Percentiles rank a stretch among this genome's conserved stretches.
phyloP scores from a whole-genome alignment of 306 rosid species.

The Cucurbita ficifolia region DNA sequence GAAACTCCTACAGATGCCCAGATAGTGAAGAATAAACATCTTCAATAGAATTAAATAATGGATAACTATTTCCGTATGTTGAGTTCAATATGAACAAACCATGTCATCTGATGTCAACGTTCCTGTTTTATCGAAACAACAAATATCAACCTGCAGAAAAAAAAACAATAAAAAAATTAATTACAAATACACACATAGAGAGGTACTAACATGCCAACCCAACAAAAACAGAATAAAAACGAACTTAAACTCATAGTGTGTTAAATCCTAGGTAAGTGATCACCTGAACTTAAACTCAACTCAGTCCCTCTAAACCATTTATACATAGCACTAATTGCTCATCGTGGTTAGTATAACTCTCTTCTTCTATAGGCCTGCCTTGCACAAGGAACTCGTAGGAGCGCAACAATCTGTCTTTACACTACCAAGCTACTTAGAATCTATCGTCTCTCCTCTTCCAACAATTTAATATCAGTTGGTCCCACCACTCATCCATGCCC shows the following conservation, averaged over 20 bases:
- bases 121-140: constrained; percentile 99
- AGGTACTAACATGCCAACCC: not conserved
- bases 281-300: too few relatives aligned
- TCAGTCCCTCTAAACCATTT: too few relatives aligned
- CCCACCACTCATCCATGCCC: not conserved
- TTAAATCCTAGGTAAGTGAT: too few relatives aligned
- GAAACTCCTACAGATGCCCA: constrained; percentile 52
- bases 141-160: constrained; percentile 79
- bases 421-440: not conserved
- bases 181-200: not conserved
- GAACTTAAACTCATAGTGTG: not conserved
- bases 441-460: not conserved
- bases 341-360: too few relatives aligned
- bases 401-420: too few relatives aligned
- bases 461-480: not conserved
- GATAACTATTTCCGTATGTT: constrained; percentile 1
- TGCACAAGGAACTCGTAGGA: too few relatives aligned
- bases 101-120: constrained; percentile 98
- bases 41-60: constrained; percentile 1
- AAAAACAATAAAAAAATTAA: constrained; percentile 6
- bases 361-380: too few relatives aligned
- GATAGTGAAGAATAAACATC: constrained; percentile 4
- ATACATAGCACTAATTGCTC: too few relatives aligned
- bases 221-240: not conserved
- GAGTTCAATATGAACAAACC: constrained; percentile 33